Evolutionary conservation across 805 yeast species (phyloP), one percentile per base, ranked within the genome.

Genomic region (Lachancea dasiensis): DNA sequence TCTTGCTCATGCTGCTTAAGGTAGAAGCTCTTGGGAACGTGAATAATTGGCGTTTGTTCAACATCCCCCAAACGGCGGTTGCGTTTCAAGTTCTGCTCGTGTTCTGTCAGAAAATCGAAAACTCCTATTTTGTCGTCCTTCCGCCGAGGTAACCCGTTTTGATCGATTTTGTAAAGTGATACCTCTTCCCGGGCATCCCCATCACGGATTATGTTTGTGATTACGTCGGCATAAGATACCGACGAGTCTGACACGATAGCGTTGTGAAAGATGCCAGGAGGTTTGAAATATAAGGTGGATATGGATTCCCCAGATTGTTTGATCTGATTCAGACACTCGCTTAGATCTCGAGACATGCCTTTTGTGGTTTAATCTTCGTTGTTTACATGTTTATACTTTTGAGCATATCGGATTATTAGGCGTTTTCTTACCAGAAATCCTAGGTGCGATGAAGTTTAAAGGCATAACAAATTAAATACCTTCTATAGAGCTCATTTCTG

Each of bases 261-360:
- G 49, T 80, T 80, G 27, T 81, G 75, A 55, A 80, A 80, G 3
- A 77, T 70, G 0, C 86, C 85, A 0, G 83, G 75, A 0, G 70
- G 66, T 15, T 67, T 57, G 54, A 79, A 79, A 38, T 73, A 62
- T 3, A 71, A 63, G 7, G 63, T 54, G 18, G 64, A 56, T 7
- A 76, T 52, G 1, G 69, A 61, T n/a, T 63, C 64, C 4, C 65
- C 50, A 34, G 70, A 57, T 31, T 61, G 59, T n/a, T 66, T 60
- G 1, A 70, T 61, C 29, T 58, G 61, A 2, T 52, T 50, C 10
- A 65, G 39, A 31, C 63, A 54, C 8, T 53, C 43, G 15, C 54
- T 58, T 20, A 64, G 38, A 1, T 56, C 50, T 33, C 52, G 54
- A 1, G 51, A 46, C 61, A 58, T 56, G 13, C 22, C n/a, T 6